These are phyloP conservation scores for Cladosporium sp. DNA, from an alignment of 2,329 filamentous ascomycete genomes.

Conservation along the genomic window DNA sequence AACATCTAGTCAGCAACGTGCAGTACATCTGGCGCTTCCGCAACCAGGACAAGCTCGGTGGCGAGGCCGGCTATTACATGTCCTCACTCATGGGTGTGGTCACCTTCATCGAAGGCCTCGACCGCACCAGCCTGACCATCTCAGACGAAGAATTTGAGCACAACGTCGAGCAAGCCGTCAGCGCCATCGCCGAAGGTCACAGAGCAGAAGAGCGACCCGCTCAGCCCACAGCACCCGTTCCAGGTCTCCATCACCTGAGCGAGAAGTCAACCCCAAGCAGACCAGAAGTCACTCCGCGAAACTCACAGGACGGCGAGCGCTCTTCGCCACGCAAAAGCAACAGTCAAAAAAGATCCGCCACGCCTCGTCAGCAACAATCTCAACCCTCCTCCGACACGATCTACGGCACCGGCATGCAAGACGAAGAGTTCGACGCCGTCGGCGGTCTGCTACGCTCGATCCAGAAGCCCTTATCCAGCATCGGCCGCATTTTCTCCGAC, in stretches of 20 bases:
- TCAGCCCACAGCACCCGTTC: constrained; percentile 27
- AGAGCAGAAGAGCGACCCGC: constrained; percentile 36
- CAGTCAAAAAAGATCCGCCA: constrained; percentile 39
- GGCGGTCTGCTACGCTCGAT: constrained; percentile 83
- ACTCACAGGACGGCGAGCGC: constrained; percentile 58
- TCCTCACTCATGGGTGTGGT: constrained; percentile 93
- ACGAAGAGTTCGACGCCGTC: constrained; percentile 64
- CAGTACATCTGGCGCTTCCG: constrained; percentile 97
- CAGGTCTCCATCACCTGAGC: constrained; percentile 35
- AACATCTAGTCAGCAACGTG: constrained; percentile 93
- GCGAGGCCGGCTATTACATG: constrained; percentile 97
- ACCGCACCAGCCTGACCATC: constrained; percentile 88
- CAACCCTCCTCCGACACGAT: constrained; percentile 4
- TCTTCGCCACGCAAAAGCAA: constrained; percentile 55
- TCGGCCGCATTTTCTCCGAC: constrained; percentile 91
- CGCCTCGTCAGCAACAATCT: neutral
- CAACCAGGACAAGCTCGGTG: constrained; percentile 93
- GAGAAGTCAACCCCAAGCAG: constrained; percentile 49
- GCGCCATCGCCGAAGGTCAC: constrained; percentile 89
- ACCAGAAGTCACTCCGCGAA: constrained; percentile 56
- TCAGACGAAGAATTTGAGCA: constrained; percentile 91
- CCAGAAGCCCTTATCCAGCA: constrained; percentile 82
- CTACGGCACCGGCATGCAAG: constrained; percentile 13
- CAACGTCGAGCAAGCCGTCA: constrained; percentile 95
- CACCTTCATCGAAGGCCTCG: constrained; percentile 94